Conservation (phyloP, 2,329 filamentous ascomycete genomes). For the Xylaria sp. region DNA sequence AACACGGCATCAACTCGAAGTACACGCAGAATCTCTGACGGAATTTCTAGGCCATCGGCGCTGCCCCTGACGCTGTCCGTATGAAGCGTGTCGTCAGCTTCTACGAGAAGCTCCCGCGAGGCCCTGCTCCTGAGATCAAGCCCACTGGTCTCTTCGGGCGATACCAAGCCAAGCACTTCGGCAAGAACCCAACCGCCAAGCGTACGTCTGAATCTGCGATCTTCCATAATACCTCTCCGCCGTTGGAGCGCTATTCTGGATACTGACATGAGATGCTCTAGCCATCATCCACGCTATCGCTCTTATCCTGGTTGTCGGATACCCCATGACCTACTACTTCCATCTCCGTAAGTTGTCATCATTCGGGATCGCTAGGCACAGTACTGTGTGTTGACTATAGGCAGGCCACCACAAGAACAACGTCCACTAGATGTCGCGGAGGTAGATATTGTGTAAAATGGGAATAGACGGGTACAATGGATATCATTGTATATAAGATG, state of each 20-base stretch:
- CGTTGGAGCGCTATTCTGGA: neutral
- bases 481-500: slow-evolving; percentile 47
- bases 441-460: slow-evolving; percentile 9
- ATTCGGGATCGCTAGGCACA: neutral
- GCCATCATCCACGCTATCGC: slow-evolving; percentile 89
- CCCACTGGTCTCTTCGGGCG: slow-evolving; percentile 83
- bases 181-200: slow-evolving; percentile 87
- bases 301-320: slow-evolving; percentile 82
- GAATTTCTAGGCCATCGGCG: slow-evolving; percentile 81
- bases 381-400: slow-evolving; percentile 30
- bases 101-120: slow-evolving; percentile 98
- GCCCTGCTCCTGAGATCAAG: slow-evolving; percentile 84
- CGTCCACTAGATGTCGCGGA: slow-evolving; percentile 76
- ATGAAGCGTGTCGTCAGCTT: slow-evolving; percentile 99
- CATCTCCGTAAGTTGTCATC: slow-evolving; percentile 82
- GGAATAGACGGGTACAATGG: slow-evolving; percentile 35
- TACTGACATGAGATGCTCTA: slow-evolving; percentile 54
- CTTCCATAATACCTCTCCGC: neutral
- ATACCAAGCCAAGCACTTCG: slow-evolving; percentile 94
- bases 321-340: slow-evolving; percentile 99
- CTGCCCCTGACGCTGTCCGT: slow-evolving; percentile 92
- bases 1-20: slow-evolving; percentile 4
- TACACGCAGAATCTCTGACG: slow-evolving; percentile 51
- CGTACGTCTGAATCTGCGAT: slow-evolving; percentile 72
- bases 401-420: slow-evolving; percentile 99